A percentile compares a stretch with the other conserved stretches of the same genome.
These are phyloP conservation scores for Neurospora terricola DNA, from an alignment of 495 filamentous ascomycete species.

Conservation along the genomic window DNA sequence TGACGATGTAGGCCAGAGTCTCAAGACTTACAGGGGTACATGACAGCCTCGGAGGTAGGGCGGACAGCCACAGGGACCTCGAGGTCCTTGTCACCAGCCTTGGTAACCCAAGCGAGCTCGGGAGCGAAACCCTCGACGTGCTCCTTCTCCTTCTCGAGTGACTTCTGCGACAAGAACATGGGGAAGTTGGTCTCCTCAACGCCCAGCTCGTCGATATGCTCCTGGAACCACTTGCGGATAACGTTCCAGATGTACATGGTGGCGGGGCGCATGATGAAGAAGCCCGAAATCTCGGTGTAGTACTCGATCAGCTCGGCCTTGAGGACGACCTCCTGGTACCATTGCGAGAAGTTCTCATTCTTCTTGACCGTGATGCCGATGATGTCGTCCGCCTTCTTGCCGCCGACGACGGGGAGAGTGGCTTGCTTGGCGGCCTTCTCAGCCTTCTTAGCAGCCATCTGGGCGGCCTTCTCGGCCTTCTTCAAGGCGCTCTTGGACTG, in stretches of 20 bases:
- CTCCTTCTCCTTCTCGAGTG: slow-evolving; percentile 87
- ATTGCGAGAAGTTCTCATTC: slow-evolving; percentile 76
- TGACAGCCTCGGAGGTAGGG: slow-evolving; percentile 87
- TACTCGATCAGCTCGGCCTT: slow-evolving; percentile 88
- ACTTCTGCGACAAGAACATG: slow-evolving; percentile 84
- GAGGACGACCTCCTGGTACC: slow-evolving; percentile 93
- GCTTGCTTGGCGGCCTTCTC: slow-evolving; percentile 54
- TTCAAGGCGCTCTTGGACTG: slow-evolving; percentile 62
- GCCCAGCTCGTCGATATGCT: slow-evolving; percentile 73
- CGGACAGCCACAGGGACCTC: slow-evolving; percentile 94
- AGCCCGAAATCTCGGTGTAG: slow-evolving; percentile 72
- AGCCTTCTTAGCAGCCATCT: slow-evolving; percentile 55
- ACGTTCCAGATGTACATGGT: slow-evolving; percentile 88
- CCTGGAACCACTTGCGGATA: slow-evolving; percentile 84
- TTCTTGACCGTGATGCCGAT: slow-evolving; percentile 83
- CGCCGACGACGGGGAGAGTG: slow-evolving; percentile 34
- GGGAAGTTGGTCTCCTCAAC: slow-evolving; percentile 95
- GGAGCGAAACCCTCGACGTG: slow-evolving; percentile 97
- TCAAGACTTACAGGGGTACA: slow-evolving; percentile 52
- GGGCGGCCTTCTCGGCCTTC: slow-evolving; percentile 59
- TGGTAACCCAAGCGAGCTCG: slow-evolving; percentile 97
- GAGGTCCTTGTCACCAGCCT: slow-evolving; percentile 81
- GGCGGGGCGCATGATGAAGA: slow-evolving; percentile 84
- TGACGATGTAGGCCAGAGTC: neutral
- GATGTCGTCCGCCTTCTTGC: slow-evolving; percentile 48